Conservation (phyloP, 2,329 filamentous ascomycete species). For the Anthostomella pinea region DNA sequence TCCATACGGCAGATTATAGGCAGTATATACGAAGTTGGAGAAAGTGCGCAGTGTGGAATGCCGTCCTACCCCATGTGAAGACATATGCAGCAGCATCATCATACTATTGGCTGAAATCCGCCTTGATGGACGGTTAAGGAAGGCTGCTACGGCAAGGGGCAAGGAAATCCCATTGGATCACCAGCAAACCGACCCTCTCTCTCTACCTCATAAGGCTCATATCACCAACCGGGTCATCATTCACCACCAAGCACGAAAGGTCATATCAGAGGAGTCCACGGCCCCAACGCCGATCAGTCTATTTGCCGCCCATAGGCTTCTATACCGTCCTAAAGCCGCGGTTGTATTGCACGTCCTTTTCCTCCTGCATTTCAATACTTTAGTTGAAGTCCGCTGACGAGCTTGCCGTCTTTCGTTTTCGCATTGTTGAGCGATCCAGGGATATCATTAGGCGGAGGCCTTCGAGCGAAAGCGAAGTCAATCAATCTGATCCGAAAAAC, state of each 20-base stretch:
- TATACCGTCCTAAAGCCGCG: conserved; percentile 6
- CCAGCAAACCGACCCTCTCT: too few relatives aligned
- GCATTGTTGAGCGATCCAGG: conserved; percentile 10
- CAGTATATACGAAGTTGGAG: too few relatives aligned
- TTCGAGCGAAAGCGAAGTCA: conserved; percentile 18
- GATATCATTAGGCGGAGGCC: conserved; percentile 21
- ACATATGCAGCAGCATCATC: too few relatives aligned
- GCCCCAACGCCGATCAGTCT: conserved; percentile 12
- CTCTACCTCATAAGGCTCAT: too few relatives aligned
- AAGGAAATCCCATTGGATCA: too few relatives aligned
- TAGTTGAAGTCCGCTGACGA: conserved; percentile 9
- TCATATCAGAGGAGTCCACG: not conserved
- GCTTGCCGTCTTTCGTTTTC: conserved; percentile 7
- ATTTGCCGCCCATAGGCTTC: conserved; percentile 23
- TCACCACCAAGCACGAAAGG: not conserved
- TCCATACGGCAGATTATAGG: too few relatives aligned
- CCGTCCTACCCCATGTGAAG: too few relatives aligned
- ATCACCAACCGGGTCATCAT: too few relatives aligned
- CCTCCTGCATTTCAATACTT: conserved; percentile 8
- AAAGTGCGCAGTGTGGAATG: too few relatives aligned
- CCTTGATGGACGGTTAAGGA: conserved; percentile 17
- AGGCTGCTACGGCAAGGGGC: conserved; percentile 6
- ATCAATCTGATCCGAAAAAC: conserved; percentile 20
- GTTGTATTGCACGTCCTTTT: conserved; percentile 2
- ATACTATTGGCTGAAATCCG: conserved; percentile 11